Conservation (phyloP, 345 rosid genomes). For the Hevea brasiliensis region DNA sequence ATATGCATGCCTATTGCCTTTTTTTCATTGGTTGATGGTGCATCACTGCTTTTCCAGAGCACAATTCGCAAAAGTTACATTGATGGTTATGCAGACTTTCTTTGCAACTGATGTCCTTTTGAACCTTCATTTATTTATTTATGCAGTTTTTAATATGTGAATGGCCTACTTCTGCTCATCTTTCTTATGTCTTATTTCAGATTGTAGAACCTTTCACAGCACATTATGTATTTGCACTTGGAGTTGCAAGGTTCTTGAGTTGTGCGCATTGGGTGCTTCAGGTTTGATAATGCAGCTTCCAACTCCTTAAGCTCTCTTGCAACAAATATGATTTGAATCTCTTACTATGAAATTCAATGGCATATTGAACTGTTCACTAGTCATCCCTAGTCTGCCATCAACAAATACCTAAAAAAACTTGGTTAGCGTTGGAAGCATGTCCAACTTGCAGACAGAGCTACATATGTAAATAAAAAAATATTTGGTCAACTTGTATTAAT, state of each 20-base stretch:
- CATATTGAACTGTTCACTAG: neutral
- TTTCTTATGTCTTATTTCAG: conserved; percentile 19
- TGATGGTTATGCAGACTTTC: neutral
- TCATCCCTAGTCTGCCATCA: neutral
- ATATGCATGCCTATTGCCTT: neutral
- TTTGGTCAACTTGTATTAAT: no score
- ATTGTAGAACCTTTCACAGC: conserved; percentile 37
- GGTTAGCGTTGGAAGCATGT: neutral
- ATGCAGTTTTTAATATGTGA: neutral
- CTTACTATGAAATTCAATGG: neutral
- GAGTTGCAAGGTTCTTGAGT: conserved; percentile 33
- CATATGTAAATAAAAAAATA: neutral
- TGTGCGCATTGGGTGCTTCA: conserved; percentile 37
- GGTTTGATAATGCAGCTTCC: conserved; percentile 19
- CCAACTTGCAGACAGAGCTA: neutral
- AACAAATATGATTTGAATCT: neutral
- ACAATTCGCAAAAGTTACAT: neutral
- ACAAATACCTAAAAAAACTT: no score
- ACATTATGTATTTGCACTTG: conserved; percentile 35
- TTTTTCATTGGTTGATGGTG: neutral
- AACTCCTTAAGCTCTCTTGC: neutral
- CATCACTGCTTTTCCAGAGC: neutral
- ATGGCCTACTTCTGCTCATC: neutral
- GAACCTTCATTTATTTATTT: neutral
- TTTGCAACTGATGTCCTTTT: neutral